A percentile compares a stretch with the other conserved stretches of the same genome.
Conservation (phyloP, 2,329 filamentous ascomycete species). For the Exophiala alcalophila region DNA sequence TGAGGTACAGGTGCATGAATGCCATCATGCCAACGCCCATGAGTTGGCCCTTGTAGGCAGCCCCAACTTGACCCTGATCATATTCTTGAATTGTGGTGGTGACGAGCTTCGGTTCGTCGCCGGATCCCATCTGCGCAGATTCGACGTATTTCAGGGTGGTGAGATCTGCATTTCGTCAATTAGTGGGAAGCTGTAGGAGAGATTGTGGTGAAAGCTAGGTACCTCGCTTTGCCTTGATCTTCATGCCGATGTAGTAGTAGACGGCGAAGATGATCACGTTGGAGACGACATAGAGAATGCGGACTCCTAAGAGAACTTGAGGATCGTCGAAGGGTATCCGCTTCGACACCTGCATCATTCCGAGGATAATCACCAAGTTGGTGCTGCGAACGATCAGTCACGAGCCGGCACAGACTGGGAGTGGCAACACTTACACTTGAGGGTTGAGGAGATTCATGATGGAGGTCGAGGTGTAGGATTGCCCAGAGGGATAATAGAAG, state of each 20-base stretch:
- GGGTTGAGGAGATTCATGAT: constrained; percentile 21
- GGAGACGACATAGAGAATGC: constrained; percentile 63
- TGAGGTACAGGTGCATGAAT: constrained; percentile 98
- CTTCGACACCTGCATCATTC: constrained; percentile 98
- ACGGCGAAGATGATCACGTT: constrained; percentile 80
- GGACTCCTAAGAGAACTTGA: constrained; percentile 63
- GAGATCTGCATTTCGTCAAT: constrained; percentile 63
- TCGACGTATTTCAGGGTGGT: constrained; percentile 99
- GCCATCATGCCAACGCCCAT: constrained; percentile 98
- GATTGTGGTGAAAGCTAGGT: constrained; percentile 34
- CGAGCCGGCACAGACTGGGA: not conserved
- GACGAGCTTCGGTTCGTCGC: constrained; percentile 91
- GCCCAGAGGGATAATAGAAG: no score
- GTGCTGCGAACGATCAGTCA: constrained; percentile 56
- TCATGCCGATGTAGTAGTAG: constrained; percentile 78
- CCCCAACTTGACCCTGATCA: constrained; percentile 80
- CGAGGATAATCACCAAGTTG: constrained; percentile 92
- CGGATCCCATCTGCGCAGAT: constrained; percentile 85
- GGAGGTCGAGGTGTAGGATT: not conserved
- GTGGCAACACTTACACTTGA: constrained; percentile 13
- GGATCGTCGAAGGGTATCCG: constrained; percentile 90
- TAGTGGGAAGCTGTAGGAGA: no score
- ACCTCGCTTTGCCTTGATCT: constrained; percentile 98
- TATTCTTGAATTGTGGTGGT: constrained; percentile 96
- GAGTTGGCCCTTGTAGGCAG: constrained; percentile 81